These are phyloP conservation scores for Macrocybe sp. DNA, from an alignment of 1,284 basidiomycete species.

Conservation along the genomic window DNA sequence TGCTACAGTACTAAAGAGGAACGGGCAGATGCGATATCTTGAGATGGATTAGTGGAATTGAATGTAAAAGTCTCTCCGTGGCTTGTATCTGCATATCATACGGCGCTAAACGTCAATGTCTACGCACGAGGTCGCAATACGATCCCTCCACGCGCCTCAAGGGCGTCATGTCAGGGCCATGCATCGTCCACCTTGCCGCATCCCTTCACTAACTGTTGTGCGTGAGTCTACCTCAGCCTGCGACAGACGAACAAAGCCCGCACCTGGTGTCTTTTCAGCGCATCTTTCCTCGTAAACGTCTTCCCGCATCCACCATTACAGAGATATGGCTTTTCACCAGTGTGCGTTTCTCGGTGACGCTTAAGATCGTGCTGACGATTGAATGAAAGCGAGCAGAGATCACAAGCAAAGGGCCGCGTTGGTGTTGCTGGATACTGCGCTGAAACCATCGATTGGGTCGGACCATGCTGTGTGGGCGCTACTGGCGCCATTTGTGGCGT, in stretches of 20 bases:
- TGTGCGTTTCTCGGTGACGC: slow-evolving; percentile 75
- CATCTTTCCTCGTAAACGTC: slow-evolving; percentile 80
- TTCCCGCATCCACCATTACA: slow-evolving; percentile 80
- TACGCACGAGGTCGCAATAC: too few species aligned
- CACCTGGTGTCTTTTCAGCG: slow-evolving; percentile 76
- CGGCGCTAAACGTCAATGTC: too few species aligned
- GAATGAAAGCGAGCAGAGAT: slow-evolving; percentile 76
- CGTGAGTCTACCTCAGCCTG: slow-evolving; percentile 12
- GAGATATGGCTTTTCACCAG: slow-evolving; percentile 73
- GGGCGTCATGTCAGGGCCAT: slow-evolving; percentile 25
- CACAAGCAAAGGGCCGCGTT: slow-evolving; percentile 68
- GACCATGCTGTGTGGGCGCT: slow-evolving; percentile 9
- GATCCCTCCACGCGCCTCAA: too few species aligned
- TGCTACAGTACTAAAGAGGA: too few species aligned
- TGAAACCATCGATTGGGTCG: slow-evolving; percentile 26
- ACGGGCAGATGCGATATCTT: too few species aligned
- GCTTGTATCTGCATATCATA: too few species aligned
- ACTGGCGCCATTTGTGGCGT: slow-evolving; percentile 9
- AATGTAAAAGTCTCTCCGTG: too few species aligned
- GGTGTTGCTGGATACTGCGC: slow-evolving; percentile 62
- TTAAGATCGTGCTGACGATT: slow-evolving; percentile 79
- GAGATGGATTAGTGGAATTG: too few species aligned
- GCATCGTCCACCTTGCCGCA: slow-evolving; percentile 66
- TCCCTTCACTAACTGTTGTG: slow-evolving; percentile 62
- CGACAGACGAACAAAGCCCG: slow-evolving; percentile 15